These are phyloP conservation scores for Ilex asprella DNA, from an alignment of 257 asterid genomes.

Conservation along the genomic window DNA sequence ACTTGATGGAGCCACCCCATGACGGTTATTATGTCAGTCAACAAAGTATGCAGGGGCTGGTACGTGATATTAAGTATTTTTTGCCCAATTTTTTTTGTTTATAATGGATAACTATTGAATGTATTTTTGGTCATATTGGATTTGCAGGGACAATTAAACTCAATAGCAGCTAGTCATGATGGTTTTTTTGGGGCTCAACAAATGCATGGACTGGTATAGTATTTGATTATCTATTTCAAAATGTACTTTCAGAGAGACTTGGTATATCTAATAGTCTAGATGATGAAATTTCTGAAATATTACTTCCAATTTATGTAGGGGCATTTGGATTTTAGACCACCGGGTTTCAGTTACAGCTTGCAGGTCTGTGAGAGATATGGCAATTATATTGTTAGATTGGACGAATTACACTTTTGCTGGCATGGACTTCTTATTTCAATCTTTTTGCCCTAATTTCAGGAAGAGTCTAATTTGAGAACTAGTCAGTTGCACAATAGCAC, in stretches of 20 bases:
- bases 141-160: conserved; percentile 66
- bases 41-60: conserved; percentile 79
- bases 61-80: conserved; percentile 18
- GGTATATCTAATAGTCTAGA: not conserved
- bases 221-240: not conserved
- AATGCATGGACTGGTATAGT: conserved; percentile 66
- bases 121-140: not conserved
- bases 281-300: not conserved
- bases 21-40: conserved; percentile 75
- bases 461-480: conserved; percentile 59
- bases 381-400: conserved; percentile 1
- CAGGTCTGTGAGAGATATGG: conserved; percentile 43
- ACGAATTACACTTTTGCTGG: too few species aligned
- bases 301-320: conserved; percentile 44
- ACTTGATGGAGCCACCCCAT: conserved; percentile 95
- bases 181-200: conserved; percentile 64
- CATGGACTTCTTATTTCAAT: too few species aligned
- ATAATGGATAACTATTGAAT: too few species aligned
- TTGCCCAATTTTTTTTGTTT: too few species aligned
- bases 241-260: not conserved
- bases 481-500: conserved; percentile 47
- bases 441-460: conserved; percentile 35
- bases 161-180: conserved; percentile 67
- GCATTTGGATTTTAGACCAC: conserved; percentile 77
- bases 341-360: conserved; percentile 54